phyloP scores from a whole-genome alignment of 805 yeast genomes.

The Kazachstania taianensis region DNA sequence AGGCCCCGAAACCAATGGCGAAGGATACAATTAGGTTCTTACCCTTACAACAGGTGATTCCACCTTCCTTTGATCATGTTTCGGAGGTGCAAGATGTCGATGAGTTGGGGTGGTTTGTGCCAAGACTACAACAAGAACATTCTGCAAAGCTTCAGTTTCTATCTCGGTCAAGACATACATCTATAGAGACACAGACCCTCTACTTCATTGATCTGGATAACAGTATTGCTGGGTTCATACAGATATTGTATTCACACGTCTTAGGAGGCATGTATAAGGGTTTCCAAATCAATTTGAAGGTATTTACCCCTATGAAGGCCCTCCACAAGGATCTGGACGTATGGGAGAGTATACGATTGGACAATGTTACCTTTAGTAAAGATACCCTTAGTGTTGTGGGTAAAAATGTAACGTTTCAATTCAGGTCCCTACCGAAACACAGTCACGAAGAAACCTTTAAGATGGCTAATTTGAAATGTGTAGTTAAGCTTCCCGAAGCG shows the following conservation, averaged over 20 bases:
- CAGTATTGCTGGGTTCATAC: conserved; percentile 40
- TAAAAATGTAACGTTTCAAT: conserved; percentile 13
- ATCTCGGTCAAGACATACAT: conserved; percentile 16
- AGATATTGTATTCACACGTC: conserved; percentile 41
- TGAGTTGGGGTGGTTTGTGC: conserved; percentile 5
- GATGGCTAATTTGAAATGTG: conserved; percentile 10
- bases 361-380: conserved; percentile 12
- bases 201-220: conserved; percentile 39
- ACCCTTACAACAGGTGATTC: conserved; percentile 1
- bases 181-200: conserved; percentile 46
- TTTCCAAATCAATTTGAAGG: conserved; percentile 42
- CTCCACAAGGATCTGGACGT: conserved; percentile 26
- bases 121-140: not conserved
- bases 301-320: conserved; percentile 21
- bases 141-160: too few species aligned
- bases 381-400: conserved; percentile 14
- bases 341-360: conserved; percentile 41
- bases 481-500: conserved; percentile 9
- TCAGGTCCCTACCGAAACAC: conserved; percentile 1
- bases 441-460: not conserved
- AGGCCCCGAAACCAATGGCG: too few species aligned
- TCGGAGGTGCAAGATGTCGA: not conserved
- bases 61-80: conserved; percentile 2
- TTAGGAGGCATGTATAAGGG: conserved; percentile 43
- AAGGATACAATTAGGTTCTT: conserved; percentile 1